Base-by-base conservation (phyloP, 106 monocot species). In the Dioscorea dumetorum region DNA sequence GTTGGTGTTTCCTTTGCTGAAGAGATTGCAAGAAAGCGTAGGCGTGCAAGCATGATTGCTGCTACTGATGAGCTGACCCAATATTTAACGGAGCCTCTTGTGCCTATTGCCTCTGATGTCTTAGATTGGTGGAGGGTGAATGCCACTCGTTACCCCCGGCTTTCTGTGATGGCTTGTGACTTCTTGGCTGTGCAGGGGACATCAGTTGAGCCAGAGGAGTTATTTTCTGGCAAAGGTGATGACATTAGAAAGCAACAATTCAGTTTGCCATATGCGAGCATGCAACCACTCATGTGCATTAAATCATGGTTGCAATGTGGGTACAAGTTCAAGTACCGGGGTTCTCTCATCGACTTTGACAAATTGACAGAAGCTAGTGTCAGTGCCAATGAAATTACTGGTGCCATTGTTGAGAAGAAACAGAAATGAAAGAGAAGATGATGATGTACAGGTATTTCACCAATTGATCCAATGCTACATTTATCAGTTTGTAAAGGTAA, bases 61-160 rank as follows among this genome's bases (percentile, higher is more conserved):
- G 67, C 88, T 48, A 65, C 83, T 0, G 90, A 95, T 41, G 91
- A 91, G 77, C 81, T 95, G 2, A 74, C 91, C 0, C 90, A 91
- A 50, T 95, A 87, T 72, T 22, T 95, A n/a, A 65, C 79, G 2
- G 94, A 95, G 56, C 88, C 91, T 10, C 87, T 81, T 12, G 79
- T 76, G 33, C 85, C 85, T 0, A 79, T 95, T 18, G 66, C 94
- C 1, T 75, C 83, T 0, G 83, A 95, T 67, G 78, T 81, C 7
- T 64, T 95, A 13, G 87, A 91, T 28, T 95, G 94, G 94, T 95
- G 94, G 94, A 91, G 77, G 68, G 78, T 69, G 7, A 91, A 95
- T 32, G 64, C 76, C 24, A 48, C 81, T 14, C 73, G 94, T 5
- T 95, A 91, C 58, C 94, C 91, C 4, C 66, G 83, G 22, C 88